These are phyloP conservation scores for Hygrocybe punicea DNA, from an alignment of 768 basidiomycete genomes.

Conservation along the genomic window DNA sequence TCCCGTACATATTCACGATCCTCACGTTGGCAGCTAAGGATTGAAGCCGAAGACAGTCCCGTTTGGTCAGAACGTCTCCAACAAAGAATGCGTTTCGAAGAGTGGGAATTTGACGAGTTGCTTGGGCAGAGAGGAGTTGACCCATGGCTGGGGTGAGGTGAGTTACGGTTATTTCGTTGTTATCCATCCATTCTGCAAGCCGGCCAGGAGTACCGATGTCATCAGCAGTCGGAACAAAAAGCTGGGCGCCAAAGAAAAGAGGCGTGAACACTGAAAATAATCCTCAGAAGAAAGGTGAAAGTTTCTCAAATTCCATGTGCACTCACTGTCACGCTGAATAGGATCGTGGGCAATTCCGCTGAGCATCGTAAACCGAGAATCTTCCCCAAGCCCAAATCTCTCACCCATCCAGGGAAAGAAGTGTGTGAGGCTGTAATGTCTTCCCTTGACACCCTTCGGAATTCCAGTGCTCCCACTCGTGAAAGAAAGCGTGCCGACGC, in stretches of 20 bases:
- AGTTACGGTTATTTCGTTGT: conserved; percentile 86
- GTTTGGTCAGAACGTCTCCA: conserved; percentile 97
- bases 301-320: background rate
- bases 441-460: conserved; percentile 94
- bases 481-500: conserved; percentile 90
- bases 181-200: conserved; percentile 98
- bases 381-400: conserved; percentile 67
- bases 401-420: conserved; percentile 99
- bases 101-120: conserved; percentile 82
- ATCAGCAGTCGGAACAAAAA: conserved; percentile 94
- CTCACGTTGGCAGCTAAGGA: conserved; percentile 86
- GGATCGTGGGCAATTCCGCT: conserved; percentile 99
- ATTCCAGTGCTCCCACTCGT: conserved; percentile 97
- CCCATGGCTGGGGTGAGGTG: conserved; percentile 99
- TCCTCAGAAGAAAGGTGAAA: conserved; percentile 5
- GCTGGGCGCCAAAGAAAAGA: conserved; percentile 91
- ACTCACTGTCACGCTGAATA: conserved; percentile 96
- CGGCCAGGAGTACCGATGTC: conserved; percentile 97
- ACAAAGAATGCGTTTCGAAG: conserved; percentile 95
- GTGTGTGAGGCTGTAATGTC: conserved; percentile 95
- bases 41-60: conserved; percentile 93
- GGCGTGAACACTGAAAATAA: conserved; percentile 85
- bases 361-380: conserved; percentile 94
- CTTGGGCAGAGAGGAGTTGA: conserved; percentile 80
- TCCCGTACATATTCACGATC: conserved; percentile 99